Conservation (phyloP, 805 yeast genomes). For the Yarrowia deformans region DNA sequence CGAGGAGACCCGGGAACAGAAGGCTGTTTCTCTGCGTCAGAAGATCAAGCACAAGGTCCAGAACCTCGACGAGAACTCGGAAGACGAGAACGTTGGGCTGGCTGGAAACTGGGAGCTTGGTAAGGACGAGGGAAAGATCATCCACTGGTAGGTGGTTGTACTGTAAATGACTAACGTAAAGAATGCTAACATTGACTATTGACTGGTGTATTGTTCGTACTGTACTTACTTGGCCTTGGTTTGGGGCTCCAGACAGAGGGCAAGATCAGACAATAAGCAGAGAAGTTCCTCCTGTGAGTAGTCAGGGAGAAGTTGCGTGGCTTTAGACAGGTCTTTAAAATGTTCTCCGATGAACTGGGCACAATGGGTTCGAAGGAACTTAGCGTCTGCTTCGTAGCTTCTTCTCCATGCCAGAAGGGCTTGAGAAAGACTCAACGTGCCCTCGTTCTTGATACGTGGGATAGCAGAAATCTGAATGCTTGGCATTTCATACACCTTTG, state of each 20-base stretch:
- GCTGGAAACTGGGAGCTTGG: constrained; percentile 38
- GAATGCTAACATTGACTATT: constrained; percentile 31
- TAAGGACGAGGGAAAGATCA: constrained; percentile 35
- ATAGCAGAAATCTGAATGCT: neutral
- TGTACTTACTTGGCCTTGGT: neutral
- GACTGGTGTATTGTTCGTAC: neutral
- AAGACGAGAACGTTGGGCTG: constrained; percentile 33
- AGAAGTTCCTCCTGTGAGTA: no score
- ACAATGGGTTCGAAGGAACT: no score
- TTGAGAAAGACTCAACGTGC: neutral
- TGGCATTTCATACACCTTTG: no score
- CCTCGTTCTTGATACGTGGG: neutral
- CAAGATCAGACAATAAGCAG: no score
- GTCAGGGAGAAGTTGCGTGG: no score
- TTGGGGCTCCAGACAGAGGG: no score
- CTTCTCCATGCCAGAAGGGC: neutral
- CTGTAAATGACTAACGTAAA: constrained; percentile 24
- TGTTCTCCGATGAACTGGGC: no score
- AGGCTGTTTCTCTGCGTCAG: constrained; percentile 20
- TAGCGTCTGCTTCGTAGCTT: no score
- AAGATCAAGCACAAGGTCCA: constrained; percentile 34
- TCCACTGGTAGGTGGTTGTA: constrained; percentile 23
- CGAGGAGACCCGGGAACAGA: constrained; percentile 21
- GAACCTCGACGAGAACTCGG: constrained; percentile 24
- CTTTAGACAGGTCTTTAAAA: no score